phyloP scores from a whole-genome alignment of 768 basidiomycete genomes.

The Russula vinacea region DNA sequence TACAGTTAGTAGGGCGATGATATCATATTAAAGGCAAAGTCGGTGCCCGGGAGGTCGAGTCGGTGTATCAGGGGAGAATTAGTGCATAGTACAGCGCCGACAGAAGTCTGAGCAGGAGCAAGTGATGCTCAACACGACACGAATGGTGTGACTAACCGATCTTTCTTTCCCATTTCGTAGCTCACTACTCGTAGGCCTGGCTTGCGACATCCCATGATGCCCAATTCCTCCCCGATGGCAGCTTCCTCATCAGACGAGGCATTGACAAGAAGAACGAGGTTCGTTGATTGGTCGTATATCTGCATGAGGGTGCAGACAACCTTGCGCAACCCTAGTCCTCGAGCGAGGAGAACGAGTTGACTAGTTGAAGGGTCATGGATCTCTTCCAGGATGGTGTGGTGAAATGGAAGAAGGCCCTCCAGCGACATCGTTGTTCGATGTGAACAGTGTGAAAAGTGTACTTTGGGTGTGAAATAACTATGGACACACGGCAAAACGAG shows the following conservation, averaged over 20 bases:
- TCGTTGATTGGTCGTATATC: constrained; percentile 85
- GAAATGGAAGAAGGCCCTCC: constrained; percentile 52
- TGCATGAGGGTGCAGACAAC: constrained; percentile 85
- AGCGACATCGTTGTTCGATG: constrained; percentile 20
- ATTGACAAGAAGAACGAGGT: constrained; percentile 80
- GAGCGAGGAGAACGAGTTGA: constrained; percentile 76
- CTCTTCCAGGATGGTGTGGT: constrained; percentile 61
- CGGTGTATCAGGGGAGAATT: background rate
- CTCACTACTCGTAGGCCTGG: constrained; percentile 81
- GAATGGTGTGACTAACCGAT: constrained; percentile 53
- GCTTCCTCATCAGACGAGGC: constrained; percentile 83
- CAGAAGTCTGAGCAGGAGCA: background rate
- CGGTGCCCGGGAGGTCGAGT: background rate
- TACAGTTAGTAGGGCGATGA: constrained; percentile 1
- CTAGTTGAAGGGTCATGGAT: constrained; percentile 72
- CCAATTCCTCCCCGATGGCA: constrained; percentile 88
- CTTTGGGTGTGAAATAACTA: background rate
- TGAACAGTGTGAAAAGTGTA: background rate
- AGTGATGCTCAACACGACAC: background rate
- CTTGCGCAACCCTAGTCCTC: constrained; percentile 84
- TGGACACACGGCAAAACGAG: background rate
- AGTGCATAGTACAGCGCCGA: background rate
- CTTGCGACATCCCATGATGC: constrained; percentile 84
- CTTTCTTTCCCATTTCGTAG: constrained; percentile 75
- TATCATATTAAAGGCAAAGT: background rate